Evolutionary conservation across 352 stramenopile species (phyloP).

Genomic region (Phytopythium litorale): DNA sequence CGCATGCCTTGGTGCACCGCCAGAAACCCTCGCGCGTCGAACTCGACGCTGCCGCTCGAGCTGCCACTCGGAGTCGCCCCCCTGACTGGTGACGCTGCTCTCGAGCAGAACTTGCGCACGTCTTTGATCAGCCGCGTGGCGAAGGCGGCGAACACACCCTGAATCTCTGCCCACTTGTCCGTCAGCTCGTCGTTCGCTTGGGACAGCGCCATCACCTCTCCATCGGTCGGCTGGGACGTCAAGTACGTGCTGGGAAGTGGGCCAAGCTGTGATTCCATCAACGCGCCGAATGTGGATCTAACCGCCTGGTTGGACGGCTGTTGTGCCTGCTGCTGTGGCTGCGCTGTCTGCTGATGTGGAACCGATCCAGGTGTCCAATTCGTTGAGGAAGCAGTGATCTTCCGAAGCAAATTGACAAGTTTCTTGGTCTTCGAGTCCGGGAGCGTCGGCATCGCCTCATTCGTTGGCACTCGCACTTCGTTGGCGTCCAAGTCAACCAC

Average conservation of each 20-base stretch:
- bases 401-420: conserved; percentile 45
- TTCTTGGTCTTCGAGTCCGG: conserved; percentile 61
- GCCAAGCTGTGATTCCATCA: not conserved
- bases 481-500: conserved; percentile 72
- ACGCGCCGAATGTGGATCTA: not conserved
- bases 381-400: conserved; percentile 14
- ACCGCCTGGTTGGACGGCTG: not conserved
- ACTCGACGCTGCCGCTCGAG: conserved; percentile 13
- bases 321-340: not conserved
- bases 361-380: not conserved
- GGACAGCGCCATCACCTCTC: conserved; percentile 19
- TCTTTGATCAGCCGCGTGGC: conserved; percentile 54
- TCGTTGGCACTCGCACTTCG: conserved; percentile 39
- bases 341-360: not conserved
- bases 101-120: conserved; percentile 52
- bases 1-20: conserved; percentile 48
- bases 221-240: conserved; percentile 16
- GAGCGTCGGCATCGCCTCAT: conserved; percentile 41
- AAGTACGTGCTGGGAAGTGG: conserved; percentile 15
- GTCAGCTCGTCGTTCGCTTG: conserved; percentile 42
- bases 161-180: conserved; percentile 60
- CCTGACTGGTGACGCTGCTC: conserved; percentile 2
- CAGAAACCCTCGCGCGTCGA: conserved; percentile 58
- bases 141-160: conserved; percentile 49
- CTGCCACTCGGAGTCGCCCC: not conserved